These are phyloP conservation scores for Marasmius fiardii DNA, from an alignment of 1,284 basidiomycete genomes.

Conservation along the genomic window DNA sequence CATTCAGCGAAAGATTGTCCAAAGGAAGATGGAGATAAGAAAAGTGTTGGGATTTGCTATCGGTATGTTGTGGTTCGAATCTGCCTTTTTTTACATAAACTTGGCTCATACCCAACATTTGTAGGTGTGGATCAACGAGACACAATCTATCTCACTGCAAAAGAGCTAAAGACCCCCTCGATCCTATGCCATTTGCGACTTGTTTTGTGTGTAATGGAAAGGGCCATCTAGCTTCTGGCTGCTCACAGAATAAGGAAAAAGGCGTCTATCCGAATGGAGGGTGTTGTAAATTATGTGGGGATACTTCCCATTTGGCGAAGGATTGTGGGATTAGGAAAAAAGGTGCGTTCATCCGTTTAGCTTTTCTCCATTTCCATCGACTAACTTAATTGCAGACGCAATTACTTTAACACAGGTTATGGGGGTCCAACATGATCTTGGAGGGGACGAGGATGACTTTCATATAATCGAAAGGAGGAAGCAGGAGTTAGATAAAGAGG, in stretches of 20 bases:
- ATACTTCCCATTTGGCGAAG: slow-evolving; percentile 82
- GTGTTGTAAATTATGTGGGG: slow-evolving; percentile 83
- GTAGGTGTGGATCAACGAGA: slow-evolving; percentile 78
- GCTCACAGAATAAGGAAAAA: slow-evolving; percentile 76
- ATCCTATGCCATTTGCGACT: slow-evolving; percentile 84
- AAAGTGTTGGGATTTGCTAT: slow-evolving; percentile 75
- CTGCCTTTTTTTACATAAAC: not conserved
- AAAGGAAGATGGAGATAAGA: slow-evolving; percentile 31
- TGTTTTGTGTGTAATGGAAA: slow-evolving; percentile 86
- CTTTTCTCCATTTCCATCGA: slow-evolving; percentile 5
- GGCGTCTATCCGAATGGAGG: slow-evolving; percentile 94
- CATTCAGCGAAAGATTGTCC: slow-evolving; percentile 87
- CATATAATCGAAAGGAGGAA: slow-evolving; percentile 71
- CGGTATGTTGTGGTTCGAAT: slow-evolving; percentile 43
- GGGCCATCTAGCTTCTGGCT: slow-evolving; percentile 81
- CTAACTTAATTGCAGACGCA: slow-evolving; percentile 30
- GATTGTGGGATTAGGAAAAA: slow-evolving; percentile 71
- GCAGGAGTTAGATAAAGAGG: slow-evolving; percentile 57
- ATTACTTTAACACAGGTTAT: slow-evolving; percentile 35
- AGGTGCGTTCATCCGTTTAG: slow-evolving; percentile 33
- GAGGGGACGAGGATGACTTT: slow-evolving; percentile 93
- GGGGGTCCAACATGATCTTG: slow-evolving; percentile 53
- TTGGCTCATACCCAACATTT: not conserved
- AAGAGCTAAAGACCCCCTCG: slow-evolving; percentile 55
- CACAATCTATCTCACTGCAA: slow-evolving; percentile 82